Evolutionary conservation across 139 green algal genomes (phyloP).

Genomic region (Micromonas commoda): DNA sequence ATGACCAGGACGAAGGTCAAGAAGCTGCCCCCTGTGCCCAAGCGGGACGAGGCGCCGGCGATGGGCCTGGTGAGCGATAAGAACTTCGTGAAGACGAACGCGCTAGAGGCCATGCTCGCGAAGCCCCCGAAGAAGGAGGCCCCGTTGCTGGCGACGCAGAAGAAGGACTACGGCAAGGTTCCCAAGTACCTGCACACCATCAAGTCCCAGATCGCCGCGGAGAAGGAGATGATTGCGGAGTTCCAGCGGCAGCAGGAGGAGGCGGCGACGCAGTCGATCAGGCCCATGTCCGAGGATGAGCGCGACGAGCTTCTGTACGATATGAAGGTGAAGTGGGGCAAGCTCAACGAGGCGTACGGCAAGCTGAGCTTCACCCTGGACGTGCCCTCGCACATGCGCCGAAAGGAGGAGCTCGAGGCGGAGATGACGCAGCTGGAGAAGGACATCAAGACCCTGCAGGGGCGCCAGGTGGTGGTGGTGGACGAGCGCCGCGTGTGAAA

Average conservation of each 20-base stretch:
- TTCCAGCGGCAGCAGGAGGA: not conserved
- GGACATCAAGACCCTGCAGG: slow-evolving; percentile 49
- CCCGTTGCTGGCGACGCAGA: not conserved
- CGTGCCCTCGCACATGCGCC: slow-evolving; percentile 55
- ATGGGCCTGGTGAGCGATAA: slow-evolving; percentile 63
- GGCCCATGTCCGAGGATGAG: slow-evolving; percentile 51
- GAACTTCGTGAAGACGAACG: slow-evolving; percentile 74
- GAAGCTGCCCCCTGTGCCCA: slow-evolving; percentile 48
- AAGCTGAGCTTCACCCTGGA: slow-evolving; percentile 66
- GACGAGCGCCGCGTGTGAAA: not conserved
- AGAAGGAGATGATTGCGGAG: not conserved
- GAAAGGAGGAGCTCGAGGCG: slow-evolving; percentile 46
- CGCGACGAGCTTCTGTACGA: slow-evolving; percentile 58
- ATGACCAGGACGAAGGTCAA: too few relatives aligned
- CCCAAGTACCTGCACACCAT: slow-evolving; percentile 1
- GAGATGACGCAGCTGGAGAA: slow-evolving; percentile 65
- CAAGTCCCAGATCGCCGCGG: not conserved
- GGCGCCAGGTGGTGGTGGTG: not conserved
- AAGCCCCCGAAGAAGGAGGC: slow-evolving; percentile 41
- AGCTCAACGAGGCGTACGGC: slow-evolving; percentile 73
- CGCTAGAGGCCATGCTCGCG: slow-evolving; percentile 55
- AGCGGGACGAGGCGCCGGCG: slow-evolving; percentile 49
- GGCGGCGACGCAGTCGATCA: slow-evolving; percentile 14
- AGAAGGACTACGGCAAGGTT: not conserved
- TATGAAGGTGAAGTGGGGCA: slow-evolving; percentile 80